These are phyloP conservation scores for Pezicula neosporulosa DNA, from an alignment of 2,329 filamentous ascomycete species.

Conservation along the genomic window DNA sequence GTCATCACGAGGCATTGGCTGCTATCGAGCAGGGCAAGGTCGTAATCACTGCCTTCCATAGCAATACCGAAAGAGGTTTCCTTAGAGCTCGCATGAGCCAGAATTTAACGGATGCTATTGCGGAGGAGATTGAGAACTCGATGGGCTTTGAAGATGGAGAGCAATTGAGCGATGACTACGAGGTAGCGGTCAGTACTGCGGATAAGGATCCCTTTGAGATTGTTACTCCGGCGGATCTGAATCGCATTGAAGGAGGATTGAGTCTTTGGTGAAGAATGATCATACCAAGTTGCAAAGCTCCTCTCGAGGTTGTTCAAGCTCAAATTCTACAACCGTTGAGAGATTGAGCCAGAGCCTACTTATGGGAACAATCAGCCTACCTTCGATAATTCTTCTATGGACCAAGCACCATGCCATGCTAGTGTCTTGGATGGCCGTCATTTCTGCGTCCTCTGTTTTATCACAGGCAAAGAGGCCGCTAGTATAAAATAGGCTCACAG, in stretches of 20 bases:
- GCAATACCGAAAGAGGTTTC: conserved; percentile 87
- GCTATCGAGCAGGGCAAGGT: conserved; percentile 80
- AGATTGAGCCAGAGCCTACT: too few relatives aligned
- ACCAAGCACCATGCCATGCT: too few relatives aligned
- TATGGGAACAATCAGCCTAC: too few relatives aligned
- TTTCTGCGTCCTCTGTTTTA: too few relatives aligned
- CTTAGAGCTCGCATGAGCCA: conserved; percentile 66
- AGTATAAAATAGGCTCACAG: too few relatives aligned
- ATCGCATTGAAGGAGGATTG: too few relatives aligned
- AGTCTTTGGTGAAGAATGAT: conserved; percentile 7
- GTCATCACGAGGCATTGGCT: conserved; percentile 85
- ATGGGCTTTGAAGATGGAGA: conserved; percentile 30
- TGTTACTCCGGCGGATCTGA: conserved; percentile 30
- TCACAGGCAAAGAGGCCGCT: too few relatives aligned
- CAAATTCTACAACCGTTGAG: too few relatives aligned
- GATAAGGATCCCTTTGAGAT: conserved; percentile 91
- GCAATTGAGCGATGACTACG: conserved; percentile 22
- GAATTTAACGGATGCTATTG: conserved; percentile 59
- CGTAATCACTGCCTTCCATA: conserved; percentile 86
- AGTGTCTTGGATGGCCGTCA: too few relatives aligned
- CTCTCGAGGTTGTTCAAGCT: too few relatives aligned
- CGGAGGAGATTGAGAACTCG: conserved; percentile 42
- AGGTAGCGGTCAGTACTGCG: conserved; percentile 69
- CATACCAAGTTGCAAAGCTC: too few relatives aligned
- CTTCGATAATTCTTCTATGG: too few relatives aligned